phyloP scores from a whole-genome alignment of 2,329 filamentous ascomycete genomes.

The Chaetomiaceae sp. region DNA sequence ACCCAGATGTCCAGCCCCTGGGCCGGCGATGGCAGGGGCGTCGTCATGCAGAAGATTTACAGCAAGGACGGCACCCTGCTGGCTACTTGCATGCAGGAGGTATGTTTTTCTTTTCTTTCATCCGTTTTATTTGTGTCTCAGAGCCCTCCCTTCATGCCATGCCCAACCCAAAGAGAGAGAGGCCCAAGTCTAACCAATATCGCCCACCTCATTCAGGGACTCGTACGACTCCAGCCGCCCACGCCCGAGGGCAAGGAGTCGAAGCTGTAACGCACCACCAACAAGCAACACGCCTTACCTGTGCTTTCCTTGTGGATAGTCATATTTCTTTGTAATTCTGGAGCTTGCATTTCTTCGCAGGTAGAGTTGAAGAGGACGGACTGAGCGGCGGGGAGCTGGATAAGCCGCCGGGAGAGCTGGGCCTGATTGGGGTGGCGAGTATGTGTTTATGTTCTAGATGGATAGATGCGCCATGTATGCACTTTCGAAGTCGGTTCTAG shows the following conservation, averaged over 20 bases:
- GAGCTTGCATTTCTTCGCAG: too few relatives aligned
- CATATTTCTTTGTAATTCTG: too few relatives aligned
- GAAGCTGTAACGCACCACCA: conserved; percentile 19
- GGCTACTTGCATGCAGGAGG: conserved; percentile 78
- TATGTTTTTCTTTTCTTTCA: conserved; percentile 30
- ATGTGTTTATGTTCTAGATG: neutral
- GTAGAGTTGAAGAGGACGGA: too few relatives aligned
- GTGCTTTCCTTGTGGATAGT: too few relatives aligned
- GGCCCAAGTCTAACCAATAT: too few relatives aligned
- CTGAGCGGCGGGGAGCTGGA: too few relatives aligned
- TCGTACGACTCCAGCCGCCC: conserved; percentile 39
- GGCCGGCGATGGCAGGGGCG: conserved; percentile 70
- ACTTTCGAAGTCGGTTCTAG: too few relatives aligned
- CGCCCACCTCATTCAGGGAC: too few relatives aligned
- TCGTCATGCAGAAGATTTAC: conserved; percentile 73
- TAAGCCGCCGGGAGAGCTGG: too few relatives aligned
- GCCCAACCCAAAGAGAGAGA: too few relatives aligned
- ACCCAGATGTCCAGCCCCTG: conserved; percentile 76
- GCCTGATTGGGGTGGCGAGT: neutral
- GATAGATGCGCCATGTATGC: neutral
- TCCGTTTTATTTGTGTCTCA: neutral
- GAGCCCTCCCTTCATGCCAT: neutral
- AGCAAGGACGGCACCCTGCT: conserved; percentile 65
- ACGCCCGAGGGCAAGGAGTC: conserved; percentile 17
- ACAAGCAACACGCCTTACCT: too few relatives aligned